Evolutionary conservation across 225 moss, liverwort and hornwort species (phyloP), one percentile per base, ranked within the genome.

Genomic region (Physcomitrium patens): DNA sequence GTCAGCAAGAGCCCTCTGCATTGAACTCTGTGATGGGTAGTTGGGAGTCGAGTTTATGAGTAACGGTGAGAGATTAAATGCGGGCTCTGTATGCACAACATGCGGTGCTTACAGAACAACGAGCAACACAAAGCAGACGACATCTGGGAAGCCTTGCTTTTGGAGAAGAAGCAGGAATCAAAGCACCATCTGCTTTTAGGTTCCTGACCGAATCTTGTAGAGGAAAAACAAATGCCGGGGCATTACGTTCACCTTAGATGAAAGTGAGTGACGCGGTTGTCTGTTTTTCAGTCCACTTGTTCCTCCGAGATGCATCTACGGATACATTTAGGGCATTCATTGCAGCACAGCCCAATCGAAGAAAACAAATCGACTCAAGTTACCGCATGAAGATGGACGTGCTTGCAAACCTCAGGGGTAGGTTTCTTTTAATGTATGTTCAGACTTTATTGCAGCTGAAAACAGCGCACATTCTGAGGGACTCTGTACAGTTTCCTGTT

Each of bases 121-220:
- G 78, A 86, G 37, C 27, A 50, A 46, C 58, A 82, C 76, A 75
- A 24, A 65, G 64, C 45, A 65, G 48, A 79, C 83, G 79, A 51
- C 86, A 57, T 43, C 3, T 13, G 64, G 57, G 54, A 91, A 86
- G 91, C 55, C 73, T 46, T 37, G n/a, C 62, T 56, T 46, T 47
- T 12, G 64, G 77, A 60, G 80, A 82, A 59, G 75, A 77, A 56
- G 76, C 84, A 65, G 88, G 88, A 71, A 74, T 87, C 13, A 81
- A 84, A 50, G 87, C 86, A 10, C 64, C 84, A n/a, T 80, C 84
- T 56, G 61, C 80, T 59, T 79, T 82, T 46, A 86, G 82, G 45
- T 87, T 84, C 69, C 63, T 87, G 20, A 47, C 55, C 69, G 76
- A 78, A 76, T 79, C 48, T 72, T 82, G 37, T 49, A 46, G 0